Conservation (phyloP, 176 grass and related monocot genomes). For the Poa pratensis region DNA sequence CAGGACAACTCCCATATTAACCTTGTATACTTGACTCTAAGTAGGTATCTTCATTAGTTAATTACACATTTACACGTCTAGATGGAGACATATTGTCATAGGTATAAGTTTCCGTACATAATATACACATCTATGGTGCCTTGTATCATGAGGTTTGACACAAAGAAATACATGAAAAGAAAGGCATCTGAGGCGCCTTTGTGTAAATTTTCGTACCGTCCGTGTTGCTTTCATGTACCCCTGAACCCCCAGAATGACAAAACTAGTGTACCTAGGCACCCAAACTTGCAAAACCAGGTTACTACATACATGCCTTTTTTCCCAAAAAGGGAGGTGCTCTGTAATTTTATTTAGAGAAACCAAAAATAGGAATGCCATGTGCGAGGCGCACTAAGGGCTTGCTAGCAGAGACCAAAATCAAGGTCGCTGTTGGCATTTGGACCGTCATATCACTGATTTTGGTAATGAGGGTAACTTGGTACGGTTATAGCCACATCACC, state of each 20-base stretch:
- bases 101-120: not conserved
- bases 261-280: not conserved
- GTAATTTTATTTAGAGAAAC: not conserved
- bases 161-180: not conserved
- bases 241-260: conserved; percentile 4
- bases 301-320: not conserved
- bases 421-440: not conserved
- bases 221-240: not conserved
- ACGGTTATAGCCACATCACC: not conserved
- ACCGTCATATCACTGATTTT: not conserved
- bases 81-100: not conserved
- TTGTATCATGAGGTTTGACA: not conserved
- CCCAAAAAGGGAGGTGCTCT: too few species aligned
- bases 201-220: not conserved
- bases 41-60: not conserved
- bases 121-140: not conserved
- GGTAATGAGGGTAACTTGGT: not conserved
- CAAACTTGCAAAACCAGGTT: conserved; percentile 3
- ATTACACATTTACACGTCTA: not conserved
- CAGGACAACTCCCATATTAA: not conserved
- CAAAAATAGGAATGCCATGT: not conserved
- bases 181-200: not conserved
- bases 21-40: not conserved
- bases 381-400: not conserved
- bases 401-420: not conserved